Conservation (phyloP, 192 early-diverging fungal genomes). For the Lobulomyces angularis region DNA sequence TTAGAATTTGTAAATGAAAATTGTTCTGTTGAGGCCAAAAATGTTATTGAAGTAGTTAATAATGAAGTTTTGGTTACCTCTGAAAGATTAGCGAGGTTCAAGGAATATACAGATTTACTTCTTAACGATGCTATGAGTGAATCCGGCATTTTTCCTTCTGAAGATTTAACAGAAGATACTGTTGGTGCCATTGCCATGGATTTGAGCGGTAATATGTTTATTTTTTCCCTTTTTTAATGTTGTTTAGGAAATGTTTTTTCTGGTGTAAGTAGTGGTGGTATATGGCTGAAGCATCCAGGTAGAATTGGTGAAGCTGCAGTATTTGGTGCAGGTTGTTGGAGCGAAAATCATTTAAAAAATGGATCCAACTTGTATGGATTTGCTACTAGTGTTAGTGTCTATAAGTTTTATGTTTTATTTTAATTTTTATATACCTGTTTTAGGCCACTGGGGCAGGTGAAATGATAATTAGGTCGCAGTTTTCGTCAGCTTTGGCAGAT, state of each 20-base stretch:
- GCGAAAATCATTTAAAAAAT: too few species aligned
- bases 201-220: slow-evolving; percentile 32
- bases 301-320: slow-evolving; percentile 79
- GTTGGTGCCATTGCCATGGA: slow-evolving; percentile 78
- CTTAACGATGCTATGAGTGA: too few species aligned
- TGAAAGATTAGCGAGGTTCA: background rate
- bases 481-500: too few species aligned
- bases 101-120: background rate
- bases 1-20: slow-evolving; percentile 15
- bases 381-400: too few species aligned
- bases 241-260: slow-evolving; percentile 50
- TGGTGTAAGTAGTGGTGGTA: slow-evolving; percentile 78
- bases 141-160: too few species aligned
- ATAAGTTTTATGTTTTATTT: too few species aligned
- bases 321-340: slow-evolving; percentile 75
- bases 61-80: background rate
- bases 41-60: slow-evolving; percentile 5
- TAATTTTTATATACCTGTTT: too few species aligned
- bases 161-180: slow-evolving; percentile 59
- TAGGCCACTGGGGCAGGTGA: too few species aligned
- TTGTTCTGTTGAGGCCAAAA: slow-evolving; percentile 34
- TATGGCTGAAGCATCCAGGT: slow-evolving; percentile 69
- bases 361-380: too few species aligned
- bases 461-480: too few species aligned
- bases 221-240: too few species aligned